These are phyloP conservation scores for Apiospora aurea DNA, from an alignment of 2,329 filamentous ascomycete species.

Conservation along the genomic window DNA sequence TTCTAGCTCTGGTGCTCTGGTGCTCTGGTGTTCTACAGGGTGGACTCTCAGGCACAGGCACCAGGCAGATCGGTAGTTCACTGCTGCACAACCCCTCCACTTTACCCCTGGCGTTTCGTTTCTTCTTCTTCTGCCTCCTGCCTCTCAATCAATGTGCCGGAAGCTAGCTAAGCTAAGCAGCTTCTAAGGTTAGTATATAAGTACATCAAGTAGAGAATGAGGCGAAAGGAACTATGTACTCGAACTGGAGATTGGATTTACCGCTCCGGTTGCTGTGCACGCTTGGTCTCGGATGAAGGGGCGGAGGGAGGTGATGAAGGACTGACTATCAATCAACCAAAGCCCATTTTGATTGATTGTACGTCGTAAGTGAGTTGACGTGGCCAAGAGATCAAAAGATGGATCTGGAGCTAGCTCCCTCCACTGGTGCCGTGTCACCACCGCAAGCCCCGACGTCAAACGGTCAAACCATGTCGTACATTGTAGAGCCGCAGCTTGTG, in stretches of 20 bases:
- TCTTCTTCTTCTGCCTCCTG: neutral
- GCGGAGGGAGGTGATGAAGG: too few species aligned
- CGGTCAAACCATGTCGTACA: constrained; percentile 10
- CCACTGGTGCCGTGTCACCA: constrained; percentile 5
- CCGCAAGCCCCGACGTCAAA: neutral
- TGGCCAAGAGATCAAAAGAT: constrained; percentile 14
- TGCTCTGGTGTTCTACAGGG: neutral
- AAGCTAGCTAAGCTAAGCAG: neutral
- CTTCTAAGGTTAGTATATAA: too few species aligned
- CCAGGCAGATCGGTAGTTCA: constrained; percentile 3
- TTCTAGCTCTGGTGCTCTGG: too few species aligned
- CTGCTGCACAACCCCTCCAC: constrained; percentile 1
- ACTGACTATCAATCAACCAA: too few species aligned
- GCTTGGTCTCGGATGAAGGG: too few species aligned
- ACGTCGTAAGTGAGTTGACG: constrained; percentile 1
- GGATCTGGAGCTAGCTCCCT: constrained; percentile 2
- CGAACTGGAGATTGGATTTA: neutral
- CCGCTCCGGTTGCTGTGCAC: neutral
- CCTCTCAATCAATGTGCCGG: neutral
- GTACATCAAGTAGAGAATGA: neutral
- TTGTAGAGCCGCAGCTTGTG: constrained; percentile 13
- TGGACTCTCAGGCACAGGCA: too few species aligned
- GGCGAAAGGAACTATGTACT: neutral
- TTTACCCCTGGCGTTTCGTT: constrained; percentile 9
- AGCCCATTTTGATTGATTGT: too few species aligned